Base-by-base conservation (phyloP, 1,284 basidiomycete species). In the Malassezia sympodialis region DNA sequence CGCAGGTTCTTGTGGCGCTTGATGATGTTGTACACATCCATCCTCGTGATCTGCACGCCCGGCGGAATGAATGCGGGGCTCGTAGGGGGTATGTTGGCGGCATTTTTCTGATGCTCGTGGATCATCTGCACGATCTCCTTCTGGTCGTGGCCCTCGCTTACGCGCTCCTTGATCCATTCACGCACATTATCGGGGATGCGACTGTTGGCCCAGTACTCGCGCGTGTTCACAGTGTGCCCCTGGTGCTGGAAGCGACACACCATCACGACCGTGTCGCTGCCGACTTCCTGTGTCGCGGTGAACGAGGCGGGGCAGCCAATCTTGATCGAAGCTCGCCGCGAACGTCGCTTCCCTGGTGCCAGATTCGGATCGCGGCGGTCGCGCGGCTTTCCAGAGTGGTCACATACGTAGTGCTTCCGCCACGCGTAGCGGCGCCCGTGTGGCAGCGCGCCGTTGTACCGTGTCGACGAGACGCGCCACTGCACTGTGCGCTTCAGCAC, bases 51-150 rank as follows among this genome's bases (percentile, higher is more conserved):
- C 42, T 51, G 49, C 8, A 57, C 55, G 17, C 55, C 55, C 8
- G 55, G 55, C 2, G 55, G 55, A 27, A 57, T 57, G 19, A 57
- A 57, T 10, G 49, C 26, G 14, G 49, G 43, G n/a, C 35, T 47
- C 23, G 21, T 48, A 10, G 55, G 24, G 23, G 55, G 49, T 28
- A 52, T 52, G 41, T 42, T 52, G 24, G 49, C 31, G 1, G 49
- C 49, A 28, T 50, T 52, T 19, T 52, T 51, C 34, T 57, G 55
- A 35, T 57, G 55, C 15, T 57, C 55, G 24, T 57, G 55, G 55
- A 57, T 57, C 55, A 57, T 57, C 26, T 57, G 55, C 17, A 57
- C 55, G 17, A 57, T 57, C 32, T 57, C 55, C 19, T 57, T 57
- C 41, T 57, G 55, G 37, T 57, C 55, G 24, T 46, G 55, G 4